These are phyloP conservation scores for Teunomyces panamensis DNA, from an alignment of 805 yeast genomes.

Conservation along the genomic window DNA sequence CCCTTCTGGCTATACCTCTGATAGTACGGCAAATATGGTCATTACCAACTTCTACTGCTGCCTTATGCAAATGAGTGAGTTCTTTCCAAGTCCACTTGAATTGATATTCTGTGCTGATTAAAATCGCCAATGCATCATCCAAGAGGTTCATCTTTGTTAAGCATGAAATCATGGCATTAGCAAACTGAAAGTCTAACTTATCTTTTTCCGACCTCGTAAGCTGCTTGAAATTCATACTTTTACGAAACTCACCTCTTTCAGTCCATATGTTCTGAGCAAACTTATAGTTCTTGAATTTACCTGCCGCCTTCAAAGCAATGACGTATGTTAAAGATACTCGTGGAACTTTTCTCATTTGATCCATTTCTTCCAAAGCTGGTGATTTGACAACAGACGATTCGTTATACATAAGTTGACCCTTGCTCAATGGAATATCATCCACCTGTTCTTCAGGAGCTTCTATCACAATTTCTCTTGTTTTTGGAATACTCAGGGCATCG, in stretches of 20 bases:
- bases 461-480: constrained; percentile 4
- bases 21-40: constrained; percentile 27
- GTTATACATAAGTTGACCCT: constrained; percentile 1
- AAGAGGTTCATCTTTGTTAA: constrained; percentile 54
- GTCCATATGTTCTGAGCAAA: constrained; percentile 71
- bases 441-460: neutral
- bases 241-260: constrained; percentile 75
- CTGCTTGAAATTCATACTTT: constrained; percentile 46
- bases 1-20: constrained; percentile 32
- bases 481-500: constrained; percentile 22
- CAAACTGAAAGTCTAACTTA: constrained; percentile 62
- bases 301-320: constrained; percentile 65
- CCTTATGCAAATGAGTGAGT: constrained; percentile 25
- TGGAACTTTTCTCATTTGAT: constrained; percentile 11
- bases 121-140: constrained; percentile 68
- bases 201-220: constrained; percentile 38
- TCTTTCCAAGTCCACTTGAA: constrained; percentile 64
- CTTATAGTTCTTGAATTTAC: constrained; percentile 47
- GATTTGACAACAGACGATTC: constrained; percentile 15
- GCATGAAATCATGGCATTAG: constrained; percentile 62
- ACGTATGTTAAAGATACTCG: constrained; percentile 50
- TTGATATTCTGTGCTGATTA: constrained; percentile 62
- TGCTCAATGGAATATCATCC: no score
- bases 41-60: constrained; percentile 32
- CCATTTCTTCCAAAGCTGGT: constrained; percentile 16